Evolutionary conservation across 352 stramenopile genomes (phyloP).

Genomic region (Phytophthora nicotianae): DNA sequence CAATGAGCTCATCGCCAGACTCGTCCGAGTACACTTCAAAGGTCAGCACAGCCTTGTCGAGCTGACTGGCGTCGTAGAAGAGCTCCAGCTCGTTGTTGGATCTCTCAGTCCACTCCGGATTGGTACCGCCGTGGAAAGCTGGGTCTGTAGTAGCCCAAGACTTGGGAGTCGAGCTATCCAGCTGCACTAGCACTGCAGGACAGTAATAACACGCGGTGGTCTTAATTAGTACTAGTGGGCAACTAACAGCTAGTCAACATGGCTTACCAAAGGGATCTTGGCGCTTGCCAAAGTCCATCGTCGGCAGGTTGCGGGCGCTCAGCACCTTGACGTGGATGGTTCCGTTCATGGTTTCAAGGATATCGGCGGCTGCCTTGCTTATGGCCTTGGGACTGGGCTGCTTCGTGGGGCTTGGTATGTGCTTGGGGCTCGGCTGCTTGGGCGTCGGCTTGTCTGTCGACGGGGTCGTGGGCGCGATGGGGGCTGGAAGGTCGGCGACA

Average conservation of each 20-base stretch:
- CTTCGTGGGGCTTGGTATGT: constrained; percentile 3
- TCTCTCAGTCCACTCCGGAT: constrained; percentile 68
- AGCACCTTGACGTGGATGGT: constrained; percentile 82
- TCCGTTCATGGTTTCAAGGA: constrained; percentile 43
- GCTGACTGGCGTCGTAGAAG: constrained; percentile 67
- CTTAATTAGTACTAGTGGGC: constrained; percentile 10
- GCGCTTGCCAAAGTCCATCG: constrained; percentile 83
- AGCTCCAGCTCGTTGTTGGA: constrained; percentile 85
- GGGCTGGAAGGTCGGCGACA: constrained; percentile 5
- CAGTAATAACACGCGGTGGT: neutral
- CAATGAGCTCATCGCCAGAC: constrained; percentile 73
- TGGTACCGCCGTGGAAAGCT: constrained; percentile 59
- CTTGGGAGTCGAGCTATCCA: constrained; percentile 70
- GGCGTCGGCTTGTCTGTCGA: constrained; percentile 14
- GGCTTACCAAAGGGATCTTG: constrained; percentile 74
- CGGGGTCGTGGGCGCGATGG: constrained; percentile 11
- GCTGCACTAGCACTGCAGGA: constrained; percentile 63
- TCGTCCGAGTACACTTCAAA: constrained; percentile 81
- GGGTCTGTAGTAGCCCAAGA: constrained; percentile 70
- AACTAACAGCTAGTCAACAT: neutral
- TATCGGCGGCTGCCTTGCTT: constrained; percentile 7
- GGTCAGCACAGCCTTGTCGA: constrained; percentile 57
- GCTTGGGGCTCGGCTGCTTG: constrained; percentile 18
- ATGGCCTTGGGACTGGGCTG: constrained; percentile 11
- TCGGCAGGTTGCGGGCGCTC: constrained; percentile 60